Evolutionary conservation across 2,329 filamentous ascomycete species (phyloP).

Genomic region (Talaromyces islandicus): DNA sequence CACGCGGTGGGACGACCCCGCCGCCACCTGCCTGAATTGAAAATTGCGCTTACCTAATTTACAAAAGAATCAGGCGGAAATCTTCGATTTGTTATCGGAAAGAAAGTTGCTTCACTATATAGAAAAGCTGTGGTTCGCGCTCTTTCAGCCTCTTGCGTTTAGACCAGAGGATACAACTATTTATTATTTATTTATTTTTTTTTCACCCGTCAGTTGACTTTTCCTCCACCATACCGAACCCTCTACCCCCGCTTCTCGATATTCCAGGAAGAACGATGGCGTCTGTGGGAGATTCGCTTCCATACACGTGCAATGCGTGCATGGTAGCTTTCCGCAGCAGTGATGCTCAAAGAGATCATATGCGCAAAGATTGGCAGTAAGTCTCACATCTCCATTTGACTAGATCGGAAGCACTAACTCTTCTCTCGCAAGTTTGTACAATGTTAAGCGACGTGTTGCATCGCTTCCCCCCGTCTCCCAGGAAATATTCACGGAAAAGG

Average conservation of each 20-base stretch:
- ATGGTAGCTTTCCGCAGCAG: conserved; percentile 93
- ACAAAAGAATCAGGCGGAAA: neutral
- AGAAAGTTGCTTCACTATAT: neutral
- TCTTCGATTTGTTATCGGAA: neutral
- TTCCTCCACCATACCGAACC: neutral
- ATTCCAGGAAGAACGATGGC: conserved; percentile 13
- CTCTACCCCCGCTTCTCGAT: conserved; percentile 1
- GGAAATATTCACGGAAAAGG: conserved; percentile 92
- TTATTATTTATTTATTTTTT: no score
- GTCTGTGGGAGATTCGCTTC: conserved; percentile 51
- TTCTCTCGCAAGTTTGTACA: conserved; percentile 61
- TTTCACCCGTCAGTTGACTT: neutral
- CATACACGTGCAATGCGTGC: conserved; percentile 97
- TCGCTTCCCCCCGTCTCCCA: conserved; percentile 85
- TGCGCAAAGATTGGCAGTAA: conserved; percentile 99
- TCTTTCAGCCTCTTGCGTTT: neutral
- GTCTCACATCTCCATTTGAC: conserved; percentile 33
- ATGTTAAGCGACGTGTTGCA: conserved; percentile 89
- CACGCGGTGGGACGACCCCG: neutral
- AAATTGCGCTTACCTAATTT: conserved; percentile 2
- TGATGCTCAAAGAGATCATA: conserved; percentile 88
- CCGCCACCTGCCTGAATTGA: neutral
- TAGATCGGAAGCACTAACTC: neutral
- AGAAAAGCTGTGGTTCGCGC: neutral
- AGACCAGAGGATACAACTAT: neutral